These are phyloP conservation scores for Kernera saxatilis DNA, from an alignment of 345 rosid species.

Conservation along the genomic window DNA sequence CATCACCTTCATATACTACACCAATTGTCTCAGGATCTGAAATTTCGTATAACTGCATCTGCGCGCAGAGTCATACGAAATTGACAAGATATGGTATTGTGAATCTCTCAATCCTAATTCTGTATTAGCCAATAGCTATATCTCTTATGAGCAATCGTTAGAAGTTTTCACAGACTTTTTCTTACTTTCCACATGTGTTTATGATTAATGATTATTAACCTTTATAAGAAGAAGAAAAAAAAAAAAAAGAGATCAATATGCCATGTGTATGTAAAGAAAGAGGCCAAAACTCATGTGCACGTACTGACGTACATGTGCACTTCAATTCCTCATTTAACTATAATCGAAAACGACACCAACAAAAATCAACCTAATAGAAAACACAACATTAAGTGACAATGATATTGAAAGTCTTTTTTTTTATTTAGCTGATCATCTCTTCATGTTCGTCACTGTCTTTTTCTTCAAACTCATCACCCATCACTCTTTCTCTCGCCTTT, in stretches of 20 bases:
- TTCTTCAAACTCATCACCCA: conserved; percentile 22
- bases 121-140: too few species aligned
- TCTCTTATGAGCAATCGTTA: too few species aligned
- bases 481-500: conserved; percentile 23
- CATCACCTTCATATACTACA: too few species aligned
- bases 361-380: neutral
- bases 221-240: neutral
- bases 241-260: neutral
- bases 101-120: too few species aligned
- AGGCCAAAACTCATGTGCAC: conserved; percentile 15
- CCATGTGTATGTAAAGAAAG: neutral
- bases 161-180: too few species aligned
- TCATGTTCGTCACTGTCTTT: conserved; percentile 21
- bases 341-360: neutral
- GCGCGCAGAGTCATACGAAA: too few species aligned
- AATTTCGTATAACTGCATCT: too few species aligned
- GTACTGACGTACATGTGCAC: neutral
- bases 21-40: too few species aligned
- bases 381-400: neutral
- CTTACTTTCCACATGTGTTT: too few species aligned
- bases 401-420: neutral
- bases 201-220: conserved; percentile 11
- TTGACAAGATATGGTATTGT: too few species aligned
- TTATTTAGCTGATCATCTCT: neutral
- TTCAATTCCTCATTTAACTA: neutral